Percentiles rank a stretch among this genome's conserved stretches.
Conservation (phyloP, 257 asterid genomes). For the Phtheirospermum japonicum region DNA sequence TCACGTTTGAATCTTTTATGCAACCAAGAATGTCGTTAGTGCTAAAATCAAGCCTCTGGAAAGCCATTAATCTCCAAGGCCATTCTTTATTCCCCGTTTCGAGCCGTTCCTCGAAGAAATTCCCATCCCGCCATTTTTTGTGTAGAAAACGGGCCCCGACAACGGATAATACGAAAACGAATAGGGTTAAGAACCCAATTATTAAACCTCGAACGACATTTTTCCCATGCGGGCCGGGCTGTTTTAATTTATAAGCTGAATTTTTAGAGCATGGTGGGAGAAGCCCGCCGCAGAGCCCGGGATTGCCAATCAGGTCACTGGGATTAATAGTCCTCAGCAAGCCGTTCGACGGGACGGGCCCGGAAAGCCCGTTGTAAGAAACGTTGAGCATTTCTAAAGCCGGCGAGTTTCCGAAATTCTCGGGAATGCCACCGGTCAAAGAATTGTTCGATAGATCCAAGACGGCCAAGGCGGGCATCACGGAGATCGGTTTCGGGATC, state of each 20-base stretch:
- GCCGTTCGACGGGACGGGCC: constrained; percentile 64
- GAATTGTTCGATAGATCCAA: constrained; percentile 70
- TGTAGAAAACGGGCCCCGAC: constrained; percentile 44
- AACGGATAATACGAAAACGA: constrained; percentile 41
- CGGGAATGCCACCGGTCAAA: constrained; percentile 62
- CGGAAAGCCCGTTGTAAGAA: constrained; percentile 53
- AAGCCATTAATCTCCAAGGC: constrained; percentile 83
- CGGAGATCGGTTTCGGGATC: constrained; percentile 50
- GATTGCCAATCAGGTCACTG: constrained; percentile 52
- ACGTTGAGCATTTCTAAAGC: constrained; percentile 63
- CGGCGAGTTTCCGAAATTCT: constrained; percentile 66
- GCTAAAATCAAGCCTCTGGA: constrained; percentile 63
- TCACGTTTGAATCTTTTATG: constrained; percentile 56
- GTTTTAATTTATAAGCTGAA: constrained; percentile 34
- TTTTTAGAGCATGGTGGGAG: constrained; percentile 55
- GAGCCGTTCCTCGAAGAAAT: constrained; percentile 53
- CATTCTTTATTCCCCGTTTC: constrained; percentile 48
- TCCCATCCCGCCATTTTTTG: constrained; percentile 52
- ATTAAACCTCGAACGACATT: constrained; percentile 57
- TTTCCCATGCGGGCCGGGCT: constrained; percentile 38
- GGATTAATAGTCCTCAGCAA: constrained; percentile 68
- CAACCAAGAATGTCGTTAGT: constrained; percentile 57
- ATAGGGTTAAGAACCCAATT: constrained; percentile 47
- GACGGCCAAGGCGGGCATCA: constrained; percentile 58
- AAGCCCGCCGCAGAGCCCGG: constrained; percentile 61